Base-by-base conservation (phyloP, 345 rosid genomes). In the Erodium maritimum region DNA sequence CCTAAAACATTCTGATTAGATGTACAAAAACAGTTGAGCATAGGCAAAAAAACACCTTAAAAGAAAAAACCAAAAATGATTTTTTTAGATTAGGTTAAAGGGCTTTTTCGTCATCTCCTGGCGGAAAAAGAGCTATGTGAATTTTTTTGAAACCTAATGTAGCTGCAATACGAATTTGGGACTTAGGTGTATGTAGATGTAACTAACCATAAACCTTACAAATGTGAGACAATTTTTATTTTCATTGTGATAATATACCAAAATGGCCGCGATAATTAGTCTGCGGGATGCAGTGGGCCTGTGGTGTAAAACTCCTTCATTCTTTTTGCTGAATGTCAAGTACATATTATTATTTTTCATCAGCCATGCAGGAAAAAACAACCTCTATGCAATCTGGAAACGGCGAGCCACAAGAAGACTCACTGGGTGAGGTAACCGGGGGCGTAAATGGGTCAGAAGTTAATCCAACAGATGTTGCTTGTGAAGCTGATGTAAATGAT, bases 401-500 rank as follows among this genome's bases (percentile, higher is more conserved):
- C 61, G 63, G 71, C 56, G 70, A 67, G 18, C 58, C 54, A 45
- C 60, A 53, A 50, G 76, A 59, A 48, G 73, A 80, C 16, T 56
- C 68, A 59, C 60, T 62, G 14, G 57, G 67, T 66, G 71, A 75
- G 66, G 66, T n/a, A n/a, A n/a, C n/a, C n/a, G 73, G 71, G 68
- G 78, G 72, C 59, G 50, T 24, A 29, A 66, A 68, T 63, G 72
- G 52, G 20, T 17, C 54, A 51, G 76, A 70, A 52, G 67, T 23
- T 22, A 54, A 52, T 55, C 69, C 78, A 18, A 73, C 45, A 59
- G 85, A 70, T 17, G 70, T 45, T 42, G 64, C 65, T 71, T 61
- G 69, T 45, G 87, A 74, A 53, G 65, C 67, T 60, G 79, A 77
- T 69, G 54, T 69, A 65, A 77, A 57, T 65, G 60, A 69, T 29